Conservation (phyloP, 116 monocot genomes). For the Trichopus zeylanicus region DNA sequence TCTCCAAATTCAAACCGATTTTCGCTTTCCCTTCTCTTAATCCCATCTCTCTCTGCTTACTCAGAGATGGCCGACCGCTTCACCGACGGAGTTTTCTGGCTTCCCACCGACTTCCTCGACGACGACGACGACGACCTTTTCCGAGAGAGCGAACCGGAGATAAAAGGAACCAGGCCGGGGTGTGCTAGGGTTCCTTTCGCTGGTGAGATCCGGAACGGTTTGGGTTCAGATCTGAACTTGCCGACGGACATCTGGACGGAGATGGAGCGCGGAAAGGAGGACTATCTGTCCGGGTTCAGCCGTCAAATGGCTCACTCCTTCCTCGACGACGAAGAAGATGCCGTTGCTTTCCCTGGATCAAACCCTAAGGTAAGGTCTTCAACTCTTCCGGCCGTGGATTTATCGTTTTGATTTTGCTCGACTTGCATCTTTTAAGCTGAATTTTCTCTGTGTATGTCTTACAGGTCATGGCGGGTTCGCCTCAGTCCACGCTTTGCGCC, state of each 20-base stretch:
- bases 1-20: too few relatives aligned
- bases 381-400: too few relatives aligned
- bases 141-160: too few relatives aligned
- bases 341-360: conserved; percentile 1
- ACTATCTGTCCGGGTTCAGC: conserved; percentile 26
- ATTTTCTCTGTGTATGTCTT: not conserved
- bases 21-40: too few relatives aligned
- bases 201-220: too few relatives aligned
- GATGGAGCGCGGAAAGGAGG: conserved; percentile 56
- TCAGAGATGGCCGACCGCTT: too few relatives aligned
- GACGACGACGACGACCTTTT: too few relatives aligned
- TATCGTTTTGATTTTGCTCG: not conserved
- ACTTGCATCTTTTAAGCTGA: not conserved
- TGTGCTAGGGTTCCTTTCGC: too few relatives aligned
- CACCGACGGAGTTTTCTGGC: too few relatives aligned
- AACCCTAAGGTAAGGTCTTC: conserved; percentile 22
- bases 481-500: conserved; percentile 44
- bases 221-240: conserved; percentile 5
- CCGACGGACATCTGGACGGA: conserved; percentile 15
- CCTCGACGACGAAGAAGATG: conserved; percentile 13
- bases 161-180: too few relatives aligned
- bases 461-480: conserved; percentile 31
- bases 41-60: too few relatives aligned
- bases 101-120: too few relatives aligned
- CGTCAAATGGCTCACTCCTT: conserved; percentile 41